Percentiles rank a stretch among this genome's conserved stretches.
Evolutionary conservation across 2,329 filamentous ascomycete species (phyloP).

Genomic region (Phialophora tarda): DNA sequence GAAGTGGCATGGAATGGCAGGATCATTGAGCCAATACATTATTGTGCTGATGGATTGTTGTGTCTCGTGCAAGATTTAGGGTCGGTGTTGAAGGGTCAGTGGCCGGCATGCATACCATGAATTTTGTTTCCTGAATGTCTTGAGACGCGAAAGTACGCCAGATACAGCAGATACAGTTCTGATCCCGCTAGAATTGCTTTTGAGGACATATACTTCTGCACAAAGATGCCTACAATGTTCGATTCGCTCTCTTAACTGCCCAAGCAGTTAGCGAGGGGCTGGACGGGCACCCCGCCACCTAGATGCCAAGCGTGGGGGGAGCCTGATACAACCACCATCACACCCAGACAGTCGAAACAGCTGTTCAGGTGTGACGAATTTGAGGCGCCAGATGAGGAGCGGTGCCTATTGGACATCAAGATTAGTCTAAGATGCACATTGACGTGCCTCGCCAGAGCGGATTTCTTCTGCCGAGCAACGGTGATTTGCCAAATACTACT

Average conservation of each 20-base stretch:
- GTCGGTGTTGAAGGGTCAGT: background rate
- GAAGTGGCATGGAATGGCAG: constrained; percentile 8
- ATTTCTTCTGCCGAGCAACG: background rate
- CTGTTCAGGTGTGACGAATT: background rate
- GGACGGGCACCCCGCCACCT: background rate
- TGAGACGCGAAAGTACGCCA: background rate
- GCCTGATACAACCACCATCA: background rate
- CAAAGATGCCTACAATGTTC: background rate
- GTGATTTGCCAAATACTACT: background rate
- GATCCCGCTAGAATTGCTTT: background rate
- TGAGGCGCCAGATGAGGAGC: background rate
- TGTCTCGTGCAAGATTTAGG: background rate
- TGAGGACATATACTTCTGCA: background rate
- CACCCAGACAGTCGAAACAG: background rate
- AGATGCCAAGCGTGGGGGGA: constrained; percentile 7
- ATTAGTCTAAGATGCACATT: background rate
- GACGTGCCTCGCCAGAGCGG: background rate
- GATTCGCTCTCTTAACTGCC: background rate
- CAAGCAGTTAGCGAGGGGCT: background rate
- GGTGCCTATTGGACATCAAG: constrained; percentile 3
- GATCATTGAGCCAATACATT: background rate
- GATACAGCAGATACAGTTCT: background rate
- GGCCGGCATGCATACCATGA: background rate
- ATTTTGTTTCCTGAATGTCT: background rate
- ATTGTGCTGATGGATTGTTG: background rate